Percentiles rank a stretch among this genome's conserved stretches.
Evolutionary conservation across 2,329 filamentous ascomycete genomes (phyloP).

Genomic region (Talaromyces rugulosus): DNA sequence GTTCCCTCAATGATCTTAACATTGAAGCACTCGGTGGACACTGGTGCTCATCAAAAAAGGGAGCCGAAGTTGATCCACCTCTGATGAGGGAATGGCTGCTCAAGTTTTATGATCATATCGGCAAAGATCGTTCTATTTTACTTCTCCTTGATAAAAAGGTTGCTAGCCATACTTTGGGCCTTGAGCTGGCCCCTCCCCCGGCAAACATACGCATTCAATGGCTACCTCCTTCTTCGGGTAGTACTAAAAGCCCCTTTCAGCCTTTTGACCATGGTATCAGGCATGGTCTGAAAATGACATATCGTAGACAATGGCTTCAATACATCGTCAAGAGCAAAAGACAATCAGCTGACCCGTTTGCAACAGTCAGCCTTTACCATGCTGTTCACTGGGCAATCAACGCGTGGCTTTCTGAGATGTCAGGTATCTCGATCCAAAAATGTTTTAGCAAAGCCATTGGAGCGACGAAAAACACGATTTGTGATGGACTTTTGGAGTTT

Average conservation of each 20-base stretch:
- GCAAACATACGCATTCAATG: background rate
- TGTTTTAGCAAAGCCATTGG: background rate
- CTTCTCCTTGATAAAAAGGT: background rate
- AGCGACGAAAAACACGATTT: background rate
- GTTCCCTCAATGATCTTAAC: background rate
- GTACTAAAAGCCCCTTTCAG: background rate
- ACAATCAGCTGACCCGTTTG: background rate
- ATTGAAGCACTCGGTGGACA: background rate
- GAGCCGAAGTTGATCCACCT: background rate
- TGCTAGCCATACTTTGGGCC: background rate
- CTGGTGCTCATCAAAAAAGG: background rate
- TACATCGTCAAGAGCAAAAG: background rate
- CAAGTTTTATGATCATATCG: background rate
- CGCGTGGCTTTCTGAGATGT: background rate
- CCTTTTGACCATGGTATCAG: background rate
- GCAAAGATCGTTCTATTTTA: background rate
- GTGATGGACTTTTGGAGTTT: background rate
- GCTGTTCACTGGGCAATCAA: background rate
- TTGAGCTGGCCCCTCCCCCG: background rate
- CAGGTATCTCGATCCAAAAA: background rate
- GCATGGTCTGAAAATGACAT: background rate
- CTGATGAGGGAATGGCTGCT: background rate
- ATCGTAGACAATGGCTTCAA: background rate
- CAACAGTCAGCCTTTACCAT: background rate
- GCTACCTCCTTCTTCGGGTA: background rate